Base-by-base conservation (phyloP, 306 rosid genomes). In the Fagus crenata region DNA sequence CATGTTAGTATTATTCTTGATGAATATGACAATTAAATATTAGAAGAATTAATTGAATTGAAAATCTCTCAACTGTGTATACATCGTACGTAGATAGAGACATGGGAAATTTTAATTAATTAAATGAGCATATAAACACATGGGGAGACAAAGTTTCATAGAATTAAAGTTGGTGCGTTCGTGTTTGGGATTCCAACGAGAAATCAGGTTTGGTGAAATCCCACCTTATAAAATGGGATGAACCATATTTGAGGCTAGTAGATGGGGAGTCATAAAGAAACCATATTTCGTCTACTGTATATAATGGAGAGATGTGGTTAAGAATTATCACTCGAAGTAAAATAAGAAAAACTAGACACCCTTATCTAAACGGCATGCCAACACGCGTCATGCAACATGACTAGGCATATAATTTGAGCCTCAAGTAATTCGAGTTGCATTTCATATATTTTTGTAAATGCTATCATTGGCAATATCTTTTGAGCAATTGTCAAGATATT, bases 111-210 rank as follows among this genome's bases (percentile, higher is more conserved):
- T 65, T 37, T 37, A 12, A 46, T 2, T 18, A 69, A 69, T 32
- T 37, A 36, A 7, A 65, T 32, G n/a, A 73, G 49, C 76, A 75
- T n/a, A 72, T 46, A 42, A 73, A 56, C 69, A 72, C 78, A 77
- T 67, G 68, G 84, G 87, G 63, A 32, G 80, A 54, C 76, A 80
- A 71, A 75, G 67, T 76, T 81, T 82, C 82, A 78, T 43, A 69
- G 74, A 67, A 77, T 51, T 49, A 84, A 89, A 87, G 89, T 83
- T 84, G 82, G 92, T 91, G 96, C 84, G 86, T 91, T 87, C 92
- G 84, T 80, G 78, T 87, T 87, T 77, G 93, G 93, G 96, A 91
- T 70, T 87, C 92, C 96, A 91, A 78, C 80, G 71, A 83, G 71
- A 71, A 68, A 73, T 71, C 37, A 70, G 75, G 51, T 86, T 22